A percentile compares a stretch with the other conserved stretches of the same genome.
Conservation (phyloP, 306 rosid genomes). For the Quercus ilex region DNA sequence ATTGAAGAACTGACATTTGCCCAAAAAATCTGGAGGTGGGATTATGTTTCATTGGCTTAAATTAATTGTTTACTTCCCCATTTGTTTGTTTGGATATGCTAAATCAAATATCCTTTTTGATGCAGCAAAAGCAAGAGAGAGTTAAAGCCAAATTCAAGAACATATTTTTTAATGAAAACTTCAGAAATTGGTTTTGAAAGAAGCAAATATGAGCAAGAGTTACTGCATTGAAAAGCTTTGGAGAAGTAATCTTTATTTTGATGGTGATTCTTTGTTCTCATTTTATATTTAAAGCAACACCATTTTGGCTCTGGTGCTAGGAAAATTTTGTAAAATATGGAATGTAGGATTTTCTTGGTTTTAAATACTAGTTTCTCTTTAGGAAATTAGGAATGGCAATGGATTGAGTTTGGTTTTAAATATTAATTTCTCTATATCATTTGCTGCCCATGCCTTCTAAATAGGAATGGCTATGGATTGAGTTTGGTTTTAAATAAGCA, state of each 20-base stretch:
- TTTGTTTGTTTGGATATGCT: background rate
- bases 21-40: constrained; percentile 21
- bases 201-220: background rate
- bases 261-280: no score
- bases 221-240: background rate
- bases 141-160: background rate
- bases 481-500: no score
- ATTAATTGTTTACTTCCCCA: constrained; percentile 2
- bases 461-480: no score
- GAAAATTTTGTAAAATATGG: background rate
- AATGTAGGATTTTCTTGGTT: background rate
- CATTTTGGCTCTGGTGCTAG: background rate
- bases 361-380: background rate
- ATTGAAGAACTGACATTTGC: constrained; percentile 36
- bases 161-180: background rate
- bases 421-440: background rate
- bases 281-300: no score
- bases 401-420: no score
- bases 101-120: background rate
- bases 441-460: background rate
- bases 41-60: constrained; percentile 12
- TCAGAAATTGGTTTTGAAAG: background rate
- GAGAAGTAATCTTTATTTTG: background rate
- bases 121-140: background rate
- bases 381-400: no score